Evolutionary conservation across 2,329 filamentous ascomycete species (phyloP), one percentile per base, ranked within the genome.

Genomic region (Fusarium globosum): DNA sequence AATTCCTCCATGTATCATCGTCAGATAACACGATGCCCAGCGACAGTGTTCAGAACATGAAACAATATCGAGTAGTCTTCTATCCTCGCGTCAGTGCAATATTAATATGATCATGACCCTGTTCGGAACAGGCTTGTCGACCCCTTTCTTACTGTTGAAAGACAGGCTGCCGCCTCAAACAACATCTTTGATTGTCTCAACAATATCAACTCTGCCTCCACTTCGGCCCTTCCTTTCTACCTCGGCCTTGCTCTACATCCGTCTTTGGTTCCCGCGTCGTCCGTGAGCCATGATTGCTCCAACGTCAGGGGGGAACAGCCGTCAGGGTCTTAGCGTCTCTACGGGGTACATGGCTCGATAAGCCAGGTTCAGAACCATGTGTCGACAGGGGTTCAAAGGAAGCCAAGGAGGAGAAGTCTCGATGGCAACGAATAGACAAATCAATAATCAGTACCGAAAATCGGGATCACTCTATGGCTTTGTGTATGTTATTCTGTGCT

Each of bases 261-360:
- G 42, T 53, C 51, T 55, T 28, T 30, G 39, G 38, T 65, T 60
- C 43, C 58, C 69, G 73, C 62, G 53, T 72, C 52, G 53, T 72
- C 60, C 63, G 45, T 55, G 43, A 45, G n/a, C 43, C 58, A 46
- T 62, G 64, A 45, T 45, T 52, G 58, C 61, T 43, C 64, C 68
- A 68, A 73, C 60, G 65, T 71, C 75, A 77, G 73, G 71, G 73
- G 68, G 52, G 55, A 68, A 43, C 20, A 35, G 30, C 21, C 16
- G 30, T 11, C 30, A 36, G 38, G 58, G 58, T 57, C 64, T 59
- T 53, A 30, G 52, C 49, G 52, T 52, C 35, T 55, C 16, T 18
- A 33, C 11, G 46, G 45, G 23, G 30, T 51, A 38, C 49, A 62
- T 77, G 71, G 73, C 68, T 76, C 61, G 63, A 72, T 67, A 64